These are phyloP conservation scores for Boletus eberwhitei DNA, from an alignment of 768 basidiomycete species.

Conservation along the genomic window DNA sequence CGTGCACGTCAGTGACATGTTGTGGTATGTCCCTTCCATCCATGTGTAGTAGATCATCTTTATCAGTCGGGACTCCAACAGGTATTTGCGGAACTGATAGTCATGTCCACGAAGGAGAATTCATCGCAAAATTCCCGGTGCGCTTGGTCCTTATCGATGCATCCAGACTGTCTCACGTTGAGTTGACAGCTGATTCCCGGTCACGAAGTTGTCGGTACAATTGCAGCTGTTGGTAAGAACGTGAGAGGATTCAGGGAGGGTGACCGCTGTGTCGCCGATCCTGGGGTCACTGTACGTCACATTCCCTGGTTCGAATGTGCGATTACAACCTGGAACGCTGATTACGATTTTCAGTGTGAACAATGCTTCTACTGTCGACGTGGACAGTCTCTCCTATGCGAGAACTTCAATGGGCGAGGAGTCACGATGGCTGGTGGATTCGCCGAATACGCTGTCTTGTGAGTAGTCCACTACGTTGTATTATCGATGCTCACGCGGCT, in stretches of 20 bases:
- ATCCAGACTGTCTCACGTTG: not conserved
- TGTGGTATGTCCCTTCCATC: conserved; percentile 31
- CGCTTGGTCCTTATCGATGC: not conserved
- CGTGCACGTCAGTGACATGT: conserved; percentile 31
- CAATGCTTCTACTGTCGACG: conserved; percentile 83
- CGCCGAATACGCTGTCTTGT: conserved; percentile 84
- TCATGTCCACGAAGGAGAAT: conserved; percentile 58
- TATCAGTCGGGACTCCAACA: conserved; percentile 8
- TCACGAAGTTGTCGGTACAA: conserved; percentile 64
- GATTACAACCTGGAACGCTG: not conserved
- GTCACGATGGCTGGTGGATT: conserved; percentile 81
- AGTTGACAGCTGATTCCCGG: conserved; percentile 57
- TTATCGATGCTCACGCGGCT: not conserved
- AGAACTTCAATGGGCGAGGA: conserved; percentile 74
- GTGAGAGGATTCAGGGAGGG: conserved; percentile 69
- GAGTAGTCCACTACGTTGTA: conserved; percentile 23
- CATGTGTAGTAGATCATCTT: not conserved
- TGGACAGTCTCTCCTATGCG: conserved; percentile 73
- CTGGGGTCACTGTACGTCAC: conserved; percentile 55
- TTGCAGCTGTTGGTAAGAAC: conserved; percentile 71
- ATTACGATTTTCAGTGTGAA: conserved; percentile 51
- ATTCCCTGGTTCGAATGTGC: not conserved
- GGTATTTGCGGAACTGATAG: conserved; percentile 58
- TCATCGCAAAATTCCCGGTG: conserved; percentile 55
- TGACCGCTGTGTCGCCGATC: conserved; percentile 81